Base-by-base conservation (phyloP, 495 filamentous ascomycete species). In the Aspergillus cavernicola region DNA sequence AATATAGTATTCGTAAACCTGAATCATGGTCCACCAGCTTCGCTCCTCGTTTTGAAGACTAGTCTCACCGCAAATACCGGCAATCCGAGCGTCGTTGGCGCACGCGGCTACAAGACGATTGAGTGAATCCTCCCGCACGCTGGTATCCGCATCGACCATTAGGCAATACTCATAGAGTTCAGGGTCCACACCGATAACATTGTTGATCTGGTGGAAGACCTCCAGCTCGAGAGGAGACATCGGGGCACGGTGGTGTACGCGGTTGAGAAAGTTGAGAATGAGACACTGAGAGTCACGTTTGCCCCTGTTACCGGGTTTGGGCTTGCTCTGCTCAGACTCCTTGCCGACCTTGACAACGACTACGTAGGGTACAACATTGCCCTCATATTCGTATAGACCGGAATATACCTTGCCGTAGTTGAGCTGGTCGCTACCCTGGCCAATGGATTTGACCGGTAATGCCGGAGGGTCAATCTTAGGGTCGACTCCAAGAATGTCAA, bases 351-450 rank as follows among this genome's bases (percentile, higher is more conserved):
- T 98, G 61, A 97, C 95, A 35, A 97, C 78, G 6, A 98, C 93
- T 10, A 97, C 71, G 63, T 96, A 98, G 2, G 93, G 93, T 16
- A 98, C 93, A 11, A 98, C 92, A 64, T 96, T 95, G 64, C 92
- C 93, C 76, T 98, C 91, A 52, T 83, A 96, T 67, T 98, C 93
- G 66, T 98, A 98, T 6, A 98, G 83, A 65, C 93, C 93, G 42
- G 93, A 97, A 66, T 97, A 98, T 29, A 98, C 91, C 71, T 98
- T 98, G 61, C 90, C 93, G 59, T 96, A 97, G 73, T 98, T 98
- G 52, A 97, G 83, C 63, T 97, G 92, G 29, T 95, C 89, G 61
- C 84, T 92, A 50, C 90, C 90, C 45, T 88, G 78, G 33, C 95
- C 93, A 56, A 98, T 82, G 12, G 88, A 90, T 67, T 89, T 88